A percentile compares a stretch with the other conserved stretches of the same genome.
phyloP scores from a whole-genome alignment of 495 filamentous ascomycete genomes.

The Podospora pseudoanserina region DNA sequence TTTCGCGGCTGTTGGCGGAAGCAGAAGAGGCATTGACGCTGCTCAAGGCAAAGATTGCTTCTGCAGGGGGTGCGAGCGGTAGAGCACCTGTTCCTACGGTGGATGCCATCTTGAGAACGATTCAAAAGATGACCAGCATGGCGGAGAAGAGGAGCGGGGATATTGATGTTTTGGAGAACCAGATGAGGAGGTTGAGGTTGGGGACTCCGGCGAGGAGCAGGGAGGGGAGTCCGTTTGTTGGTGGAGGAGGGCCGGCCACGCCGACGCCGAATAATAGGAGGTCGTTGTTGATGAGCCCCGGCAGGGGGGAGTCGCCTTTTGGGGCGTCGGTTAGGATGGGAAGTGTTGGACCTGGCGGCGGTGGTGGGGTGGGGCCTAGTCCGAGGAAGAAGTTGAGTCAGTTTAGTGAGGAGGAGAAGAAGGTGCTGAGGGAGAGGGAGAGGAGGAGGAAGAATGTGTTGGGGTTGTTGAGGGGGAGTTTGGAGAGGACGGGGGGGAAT shows the following conservation, averaged over 20 bases:
- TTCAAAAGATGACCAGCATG: slow-evolving; percentile 88
- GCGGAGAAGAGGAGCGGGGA: slow-evolving; percentile 79
- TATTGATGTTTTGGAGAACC: slow-evolving; percentile 80
- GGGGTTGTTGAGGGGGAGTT: slow-evolving; percentile 32
- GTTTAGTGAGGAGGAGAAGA: slow-evolving; percentile 52
- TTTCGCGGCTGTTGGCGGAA: slow-evolving; percentile 70
- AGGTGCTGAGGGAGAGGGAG: slow-evolving; percentile 36
- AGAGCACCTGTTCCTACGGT: slow-evolving; percentile 65
- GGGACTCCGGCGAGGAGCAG: slow-evolving; percentile 47
- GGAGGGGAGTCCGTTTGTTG: slow-evolving; percentile 55
- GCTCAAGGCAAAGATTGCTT: slow-evolving; percentile 74
- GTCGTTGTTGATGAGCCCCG: slow-evolving; percentile 51
- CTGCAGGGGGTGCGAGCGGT: slow-evolving; percentile 44
- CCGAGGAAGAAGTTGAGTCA: slow-evolving; percentile 54
- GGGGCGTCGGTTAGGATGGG: slow-evolving; percentile 41
- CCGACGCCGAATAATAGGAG: slow-evolving; percentile 54
- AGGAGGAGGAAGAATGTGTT: slow-evolving; percentile 27
- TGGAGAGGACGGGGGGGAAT: slow-evolving; percentile 38
- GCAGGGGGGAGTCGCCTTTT: slow-evolving; percentile 43
- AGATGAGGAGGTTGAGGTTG: slow-evolving; percentile 70
- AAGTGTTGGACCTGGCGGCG: slow-evolving; percentile 31
- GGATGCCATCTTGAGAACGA: slow-evolving; percentile 86
- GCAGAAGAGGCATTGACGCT: slow-evolving; percentile 77
- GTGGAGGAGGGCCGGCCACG: neutral
- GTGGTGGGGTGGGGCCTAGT: neutral